phyloP scores from a whole-genome alignment of 2,329 filamentous ascomycete species.

The Didymella sp. region DNA sequence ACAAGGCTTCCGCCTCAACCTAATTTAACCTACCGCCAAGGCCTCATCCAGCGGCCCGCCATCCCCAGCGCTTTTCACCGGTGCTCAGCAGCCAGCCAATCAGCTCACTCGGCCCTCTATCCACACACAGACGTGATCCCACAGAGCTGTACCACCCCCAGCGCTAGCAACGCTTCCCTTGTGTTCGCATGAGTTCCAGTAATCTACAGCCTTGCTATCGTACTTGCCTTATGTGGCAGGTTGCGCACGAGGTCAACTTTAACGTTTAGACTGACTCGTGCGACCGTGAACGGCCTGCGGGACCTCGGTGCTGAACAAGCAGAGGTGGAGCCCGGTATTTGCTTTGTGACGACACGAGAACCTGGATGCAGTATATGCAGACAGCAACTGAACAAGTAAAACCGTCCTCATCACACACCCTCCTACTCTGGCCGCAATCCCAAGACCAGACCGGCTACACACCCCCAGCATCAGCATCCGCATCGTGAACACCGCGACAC shows the following conservation, averaged over 20 bases:
- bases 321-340: constrained; percentile 2
- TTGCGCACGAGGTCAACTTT: constrained; percentile 9
- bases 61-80: background rate
- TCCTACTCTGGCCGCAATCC: background rate
- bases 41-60: background rate
- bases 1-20: background rate
- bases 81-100: constrained; percentile 1
- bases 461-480: background rate
- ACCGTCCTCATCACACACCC: too few relatives aligned
- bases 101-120: background rate
- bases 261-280: background rate
- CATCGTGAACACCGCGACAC: background rate
- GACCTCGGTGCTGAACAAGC: constrained; percentile 5
- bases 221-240: constrained; percentile 36
- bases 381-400: background rate
- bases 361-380: too few relatives aligned
- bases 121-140: constrained; percentile 26
- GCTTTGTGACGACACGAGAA: background rate
- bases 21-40: background rate
- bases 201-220: constrained; percentile 30
- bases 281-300: background rate
- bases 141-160: constrained; percentile 22
- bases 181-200: constrained; percentile 40
- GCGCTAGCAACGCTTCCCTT: constrained; percentile 21
- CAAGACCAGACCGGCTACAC: background rate